phyloP scores from a whole-genome alignment of 208 protist species.

The Wallacemonas rigidus region DNA sequence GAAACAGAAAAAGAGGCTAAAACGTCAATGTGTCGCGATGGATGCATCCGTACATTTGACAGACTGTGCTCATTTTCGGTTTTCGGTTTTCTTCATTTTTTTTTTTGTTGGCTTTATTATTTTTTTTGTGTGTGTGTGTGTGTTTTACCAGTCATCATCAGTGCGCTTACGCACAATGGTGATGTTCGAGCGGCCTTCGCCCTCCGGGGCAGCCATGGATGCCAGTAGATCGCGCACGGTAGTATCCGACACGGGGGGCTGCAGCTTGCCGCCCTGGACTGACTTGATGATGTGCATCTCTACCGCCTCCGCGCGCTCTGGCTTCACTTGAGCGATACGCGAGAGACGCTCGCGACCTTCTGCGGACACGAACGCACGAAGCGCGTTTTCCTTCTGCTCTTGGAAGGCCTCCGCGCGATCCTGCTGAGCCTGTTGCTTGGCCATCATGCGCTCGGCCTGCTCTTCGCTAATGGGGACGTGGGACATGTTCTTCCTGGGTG shows the following conservation, averaged over 20 bases:
- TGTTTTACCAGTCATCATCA: constrained; percentile 90
- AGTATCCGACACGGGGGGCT: constrained; percentile 86
- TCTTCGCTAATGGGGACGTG: constrained; percentile 87
- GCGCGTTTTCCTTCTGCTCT: constrained; percentile 89
- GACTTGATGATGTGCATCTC: constrained; percentile 91
- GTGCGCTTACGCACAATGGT: constrained; percentile 87
- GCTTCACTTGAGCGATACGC: constrained; percentile 88
- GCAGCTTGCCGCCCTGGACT: constrained; percentile 84
- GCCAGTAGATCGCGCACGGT: constrained; percentile 78
- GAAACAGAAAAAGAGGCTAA: not conserved
- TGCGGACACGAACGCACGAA: constrained; percentile 81
- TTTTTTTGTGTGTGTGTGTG: constrained; percentile 3
- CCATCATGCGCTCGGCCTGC: constrained; percentile 89
- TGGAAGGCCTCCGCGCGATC: constrained; percentile 68
- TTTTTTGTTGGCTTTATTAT: constrained; percentile 2
- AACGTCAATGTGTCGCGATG: not conserved
- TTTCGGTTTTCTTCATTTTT: not conserved
- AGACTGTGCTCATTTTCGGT: not conserved
- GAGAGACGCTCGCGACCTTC: constrained; percentile 90
- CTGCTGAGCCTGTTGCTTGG: constrained; percentile 87
- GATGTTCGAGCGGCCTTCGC: constrained; percentile 69
- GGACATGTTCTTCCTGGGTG: constrained; percentile 29
- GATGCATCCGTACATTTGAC: too few relatives aligned
- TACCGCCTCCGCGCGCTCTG: constrained; percentile 78
- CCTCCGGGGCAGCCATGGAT: constrained; percentile 54